These are phyloP conservation scores for Biscogniauxia mediterranea DNA, from an alignment of 2,329 filamentous ascomycete genomes.

Conservation along the genomic window DNA sequence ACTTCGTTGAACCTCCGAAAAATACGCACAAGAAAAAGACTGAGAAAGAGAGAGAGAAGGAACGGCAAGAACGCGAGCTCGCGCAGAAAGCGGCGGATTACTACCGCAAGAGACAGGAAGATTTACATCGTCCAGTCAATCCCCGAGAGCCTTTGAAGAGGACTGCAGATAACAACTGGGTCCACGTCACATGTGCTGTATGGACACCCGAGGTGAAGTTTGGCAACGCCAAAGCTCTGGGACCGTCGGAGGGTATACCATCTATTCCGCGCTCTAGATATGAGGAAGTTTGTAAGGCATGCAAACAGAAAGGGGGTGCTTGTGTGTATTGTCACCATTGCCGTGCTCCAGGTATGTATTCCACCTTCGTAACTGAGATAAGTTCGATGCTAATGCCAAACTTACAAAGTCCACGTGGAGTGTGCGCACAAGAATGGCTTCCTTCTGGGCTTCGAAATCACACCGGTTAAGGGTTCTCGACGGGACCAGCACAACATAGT, in stretches of 20 bases:
- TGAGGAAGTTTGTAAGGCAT: slow-evolving; percentile 78
- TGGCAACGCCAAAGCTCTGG: slow-evolving; percentile 76
- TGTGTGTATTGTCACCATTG: slow-evolving; percentile 82
- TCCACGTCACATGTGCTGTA: slow-evolving; percentile 89
- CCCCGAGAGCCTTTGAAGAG: slow-evolving; percentile 91
- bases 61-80: slow-evolving; percentile 80
- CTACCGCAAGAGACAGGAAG: slow-evolving; percentile 79
- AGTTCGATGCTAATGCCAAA: slow-evolving; percentile 35
- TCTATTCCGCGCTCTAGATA: slow-evolving; percentile 73
- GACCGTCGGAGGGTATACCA: slow-evolving; percentile 86
- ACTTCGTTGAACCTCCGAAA: slow-evolving; percentile 81
- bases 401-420: slow-evolving; percentile 70
- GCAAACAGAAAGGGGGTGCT: slow-evolving; percentile 72
- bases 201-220: slow-evolving; percentile 94
- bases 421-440: slow-evolving; percentile 86
- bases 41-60: slow-evolving; percentile 87
- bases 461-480: slow-evolving; percentile 83
- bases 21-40: slow-evolving; percentile 80
- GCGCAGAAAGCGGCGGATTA: slow-evolving; percentile 76
- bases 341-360: slow-evolving; percentile 46
- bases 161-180: slow-evolving; percentile 97
- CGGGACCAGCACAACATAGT: slow-evolving; percentile 79
- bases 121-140: slow-evolving; percentile 76
- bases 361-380: not conserved
- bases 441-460: slow-evolving; percentile 84